Evolutionary conservation across 2,329 filamentous ascomycete species (phyloP), one percentile per base, ranked within the genome.

Genomic region (Zymoseptoria pseudotritici): DNA sequence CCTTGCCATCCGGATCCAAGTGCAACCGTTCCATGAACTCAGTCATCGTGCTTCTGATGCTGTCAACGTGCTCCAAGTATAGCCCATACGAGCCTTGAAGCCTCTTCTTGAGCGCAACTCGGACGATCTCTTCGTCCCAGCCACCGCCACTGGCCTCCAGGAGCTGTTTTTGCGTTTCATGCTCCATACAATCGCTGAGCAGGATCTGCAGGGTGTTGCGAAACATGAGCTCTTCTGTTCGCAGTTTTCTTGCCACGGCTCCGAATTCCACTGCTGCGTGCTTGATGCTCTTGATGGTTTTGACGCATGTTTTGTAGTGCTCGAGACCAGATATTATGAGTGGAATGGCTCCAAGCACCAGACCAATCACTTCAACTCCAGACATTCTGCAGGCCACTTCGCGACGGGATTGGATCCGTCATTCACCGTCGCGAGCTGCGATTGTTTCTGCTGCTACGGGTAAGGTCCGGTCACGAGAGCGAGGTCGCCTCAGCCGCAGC

Each of bases 291-390:
- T 67, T 70, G 21, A 73, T 70, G 2, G 67, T 69, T 6, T 62
- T 64, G 22, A 70, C 69, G 0, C 71, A 72, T 51, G 73, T 66
- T 0, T 62, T 66, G 53, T 75, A 75, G 50, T 70, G 67, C 46
- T 73, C 64, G 2, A 74, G 61, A 1, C 71, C 62, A 7, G 64
- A 63, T 5, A 75, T 67, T 50, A 72, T 55, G 13, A 75, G 56
- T 7, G 72, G 72, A 55, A 73, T 63, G 21, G 68, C 58, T 4
- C 67, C 70, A 0, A 74, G 62, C 3, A 72, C 65, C 3, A 72
- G 36, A 0, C 71, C 70, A 2, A 65, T 69, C n/a, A 70, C 57
- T 55, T 74, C 72, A 3, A 74, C 56, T 3, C 70, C 71, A 10
- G 71, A 71, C 67, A 69, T 70, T 29, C 42, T 19, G 36, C 36